These are phyloP conservation scores for Cladosporium sp. DNA, from an alignment of 2,329 filamentous ascomycete genomes.

Conservation along the genomic window DNA sequence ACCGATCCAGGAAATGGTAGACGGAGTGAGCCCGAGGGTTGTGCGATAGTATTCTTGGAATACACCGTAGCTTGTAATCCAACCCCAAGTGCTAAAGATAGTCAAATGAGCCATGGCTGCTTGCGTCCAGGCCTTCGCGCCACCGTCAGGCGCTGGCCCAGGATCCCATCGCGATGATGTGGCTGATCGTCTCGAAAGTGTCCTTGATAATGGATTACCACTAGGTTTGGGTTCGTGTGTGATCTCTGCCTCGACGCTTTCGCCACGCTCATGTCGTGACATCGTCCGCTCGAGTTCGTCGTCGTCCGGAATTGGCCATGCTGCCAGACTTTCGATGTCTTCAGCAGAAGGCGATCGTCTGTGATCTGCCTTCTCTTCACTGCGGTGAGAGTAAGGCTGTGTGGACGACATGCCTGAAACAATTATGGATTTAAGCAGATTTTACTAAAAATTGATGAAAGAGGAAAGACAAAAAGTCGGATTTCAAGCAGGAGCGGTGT, in stretches of 20 bases:
- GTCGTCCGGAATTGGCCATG: constrained; percentile 21
- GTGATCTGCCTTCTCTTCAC: constrained; percentile 1
- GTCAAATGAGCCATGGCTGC: constrained; percentile 34
- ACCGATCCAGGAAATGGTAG: constrained; percentile 57
- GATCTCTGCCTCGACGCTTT: background rate
- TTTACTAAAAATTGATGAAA: background rate
- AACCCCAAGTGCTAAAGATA: constrained; percentile 38
- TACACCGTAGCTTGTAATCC: constrained; percentile 21
- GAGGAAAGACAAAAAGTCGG: background rate
- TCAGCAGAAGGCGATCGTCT: constrained; percentile 1
- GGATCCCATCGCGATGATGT: constrained; percentile 35
- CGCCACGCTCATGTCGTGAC: constrained; percentile 3
- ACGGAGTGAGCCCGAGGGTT: constrained; percentile 39
- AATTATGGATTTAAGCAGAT: background rate
- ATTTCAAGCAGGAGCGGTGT: background rate
- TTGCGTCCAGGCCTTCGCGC: constrained; percentile 41
- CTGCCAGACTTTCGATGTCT: constrained; percentile 13
- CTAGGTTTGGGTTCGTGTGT: constrained; percentile 1
- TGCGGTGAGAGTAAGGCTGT: background rate
- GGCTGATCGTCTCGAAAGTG: constrained; percentile 32
- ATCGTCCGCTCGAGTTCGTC: constrained; percentile 17
- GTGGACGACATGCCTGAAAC: background rate
- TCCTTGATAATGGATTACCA: constrained; percentile 25
- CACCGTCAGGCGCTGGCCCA: constrained; percentile 48
- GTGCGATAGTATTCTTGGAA: constrained; percentile 50